Evolutionary conservation across 768 basidiomycete genomes (phyloP), one percentile per base, ranked within the genome.

Genomic region (Auriscalpium microsporum): DNA sequence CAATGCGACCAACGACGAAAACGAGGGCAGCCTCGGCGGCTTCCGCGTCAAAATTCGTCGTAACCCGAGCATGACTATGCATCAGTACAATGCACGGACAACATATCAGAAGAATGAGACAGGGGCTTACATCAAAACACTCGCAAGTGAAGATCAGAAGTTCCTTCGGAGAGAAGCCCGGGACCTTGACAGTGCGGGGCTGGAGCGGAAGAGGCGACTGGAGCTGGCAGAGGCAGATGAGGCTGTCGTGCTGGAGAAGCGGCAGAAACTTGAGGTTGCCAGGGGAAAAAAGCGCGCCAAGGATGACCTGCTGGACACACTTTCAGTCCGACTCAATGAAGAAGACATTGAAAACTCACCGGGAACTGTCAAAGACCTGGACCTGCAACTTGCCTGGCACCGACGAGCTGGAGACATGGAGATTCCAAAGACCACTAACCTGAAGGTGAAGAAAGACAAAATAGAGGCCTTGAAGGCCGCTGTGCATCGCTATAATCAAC

Each of bases 1-100:
- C 34, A 34, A 61, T 3, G 52, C 66, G 0, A 69, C 68, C 2
- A 71, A 71, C 45, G 67, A 69, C 49, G 56, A 44, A 9, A 68
- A 67, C 55, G 66, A 70, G 48, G 69, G 69, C 0, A 61, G 56
- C 0, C 55, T 69, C 0, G 66, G 68, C 0, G 21, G 33, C 2
- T 52, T 45, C 28, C 53, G 61, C 2, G 40, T 56, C 5, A 16
- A 21, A 2, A 17, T 36, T 34, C 46, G 56, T 10, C 14, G 11
- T 0, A 34, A 48, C 13, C 55, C 59, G 23, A 28, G 23, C 23
- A 28, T 28, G 23, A 28, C 23, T 28, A 28, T 28, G 23, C 23
- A 28, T 28, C 9, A 62, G 49, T 28, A 50, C 44, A 61, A 57
- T 45, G 59, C 59, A 13, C 16, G 42, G 13, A 10, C 5, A 4